Conservation (phyloP, 2,329 filamentous ascomycete genomes). For the Harringtonia aguacate region DNA sequence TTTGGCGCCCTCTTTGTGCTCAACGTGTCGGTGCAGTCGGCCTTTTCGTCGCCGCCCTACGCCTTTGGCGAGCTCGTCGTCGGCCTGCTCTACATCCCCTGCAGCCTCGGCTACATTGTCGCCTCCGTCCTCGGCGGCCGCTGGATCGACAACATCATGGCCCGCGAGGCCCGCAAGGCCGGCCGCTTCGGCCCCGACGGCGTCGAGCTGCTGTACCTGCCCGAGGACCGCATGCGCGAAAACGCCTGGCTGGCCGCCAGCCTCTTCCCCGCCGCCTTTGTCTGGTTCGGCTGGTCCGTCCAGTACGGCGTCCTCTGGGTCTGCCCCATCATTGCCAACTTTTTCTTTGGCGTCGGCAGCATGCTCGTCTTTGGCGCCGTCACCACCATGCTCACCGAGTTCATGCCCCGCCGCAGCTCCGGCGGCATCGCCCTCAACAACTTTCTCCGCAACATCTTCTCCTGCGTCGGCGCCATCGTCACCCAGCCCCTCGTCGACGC, state of each 20-base stretch:
- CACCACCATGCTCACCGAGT: conserved; percentile 79
- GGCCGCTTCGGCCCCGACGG: conserved; percentile 58
- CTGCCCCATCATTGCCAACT: conserved; percentile 52
- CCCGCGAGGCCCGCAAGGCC: conserved; percentile 59
- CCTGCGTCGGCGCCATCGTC: conserved; percentile 59
- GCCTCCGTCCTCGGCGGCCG: conserved; percentile 59
- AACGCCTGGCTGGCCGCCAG: conserved; percentile 69
- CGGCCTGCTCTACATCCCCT: conserved; percentile 68
- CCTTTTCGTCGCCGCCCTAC: conserved; percentile 58
- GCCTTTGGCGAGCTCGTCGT: conserved; percentile 56
- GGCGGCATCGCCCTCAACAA: conserved; percentile 73
- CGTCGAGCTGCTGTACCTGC: conserved; percentile 54
- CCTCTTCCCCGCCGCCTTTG: conserved; percentile 57
- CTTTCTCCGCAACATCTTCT: conserved; percentile 69
- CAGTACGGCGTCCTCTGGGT: conserved; percentile 55
- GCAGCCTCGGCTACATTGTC: conserved; percentile 60
- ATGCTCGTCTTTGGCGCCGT: conserved; percentile 69
- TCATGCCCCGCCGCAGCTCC: conserved; percentile 61
- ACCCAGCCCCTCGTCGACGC: conserved; percentile 59
- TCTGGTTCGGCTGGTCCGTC: conserved; percentile 70
- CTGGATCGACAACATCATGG: conserved; percentile 78
- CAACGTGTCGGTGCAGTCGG: conserved; percentile 66
- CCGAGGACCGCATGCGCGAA: conserved; percentile 74
- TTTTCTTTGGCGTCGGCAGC: conserved; percentile 64
- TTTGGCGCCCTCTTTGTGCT: conserved; percentile 68